phyloP scores from a whole-genome alignment of 371 early-diverging fungal species.

The Furculomyces boomerangus region DNA sequence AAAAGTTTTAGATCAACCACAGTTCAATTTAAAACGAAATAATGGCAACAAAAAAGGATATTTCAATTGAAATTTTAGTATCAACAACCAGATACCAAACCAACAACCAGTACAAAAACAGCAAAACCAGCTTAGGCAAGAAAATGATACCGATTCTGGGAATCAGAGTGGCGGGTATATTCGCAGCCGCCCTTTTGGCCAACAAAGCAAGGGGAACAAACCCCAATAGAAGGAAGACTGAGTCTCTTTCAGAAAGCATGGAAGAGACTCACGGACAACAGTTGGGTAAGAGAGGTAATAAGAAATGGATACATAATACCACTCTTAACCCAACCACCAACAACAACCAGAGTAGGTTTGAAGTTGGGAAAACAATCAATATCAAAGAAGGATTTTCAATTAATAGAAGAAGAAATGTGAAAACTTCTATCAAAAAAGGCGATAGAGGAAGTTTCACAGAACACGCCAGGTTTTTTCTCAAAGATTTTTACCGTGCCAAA shows the following conservation, averaged over 20 bases:
- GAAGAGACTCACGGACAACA: neutral
- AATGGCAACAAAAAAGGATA: neutral
- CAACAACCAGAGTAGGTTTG: neutral
- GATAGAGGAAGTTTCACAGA: neutral
- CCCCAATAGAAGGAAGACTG: neutral
- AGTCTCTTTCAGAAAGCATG: neutral
- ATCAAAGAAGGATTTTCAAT: neutral
- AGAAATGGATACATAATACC: neutral
- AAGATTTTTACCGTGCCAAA: neutral
- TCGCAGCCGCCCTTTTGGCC: neutral
- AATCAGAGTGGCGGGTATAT: neutral
- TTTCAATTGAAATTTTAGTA: neutral
- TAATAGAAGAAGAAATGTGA: neutral
- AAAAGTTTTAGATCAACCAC: neutral
- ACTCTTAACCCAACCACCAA: neutral
- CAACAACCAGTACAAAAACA: neutral
- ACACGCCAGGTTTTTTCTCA: neutral
- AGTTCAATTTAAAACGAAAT: neutral
- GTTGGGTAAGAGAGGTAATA: neutral
- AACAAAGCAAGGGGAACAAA: neutral
- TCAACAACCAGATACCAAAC: neutral
- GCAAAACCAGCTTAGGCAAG: neutral
- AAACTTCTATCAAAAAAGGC: constrained; percentile 2
- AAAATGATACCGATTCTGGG: neutral
- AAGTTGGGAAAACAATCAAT: neutral